A percentile compares a stretch with the other conserved stretches of the same genome.
Evolutionary conservation across 208 protist genomes (phyloP).

Genomic region (Trypanosoma platydactyli): DNA sequence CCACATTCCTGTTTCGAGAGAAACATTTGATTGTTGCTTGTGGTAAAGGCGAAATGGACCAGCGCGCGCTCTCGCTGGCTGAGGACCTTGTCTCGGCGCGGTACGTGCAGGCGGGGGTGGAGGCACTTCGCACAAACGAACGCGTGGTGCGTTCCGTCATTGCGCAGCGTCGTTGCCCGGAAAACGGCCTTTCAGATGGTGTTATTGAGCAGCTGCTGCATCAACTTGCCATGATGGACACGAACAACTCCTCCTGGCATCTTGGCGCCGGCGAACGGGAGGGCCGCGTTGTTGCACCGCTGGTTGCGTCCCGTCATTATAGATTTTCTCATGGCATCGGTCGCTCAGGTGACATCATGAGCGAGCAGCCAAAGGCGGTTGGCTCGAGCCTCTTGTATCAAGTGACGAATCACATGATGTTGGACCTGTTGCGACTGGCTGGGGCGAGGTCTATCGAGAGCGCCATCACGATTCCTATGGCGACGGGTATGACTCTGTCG

Average conservation of each 20-base stretch:
- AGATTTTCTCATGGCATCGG: slow-evolving; percentile 95
- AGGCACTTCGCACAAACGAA: slow-evolving; percentile 41
- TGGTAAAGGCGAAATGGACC: slow-evolving; percentile 41
- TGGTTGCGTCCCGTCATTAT: slow-evolving; percentile 90
- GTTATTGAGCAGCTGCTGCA: slow-evolving; percentile 89
- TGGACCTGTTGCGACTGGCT: slow-evolving; percentile 71
- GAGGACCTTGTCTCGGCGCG: slow-evolving; percentile 41
- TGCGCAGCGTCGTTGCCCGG: slow-evolving; percentile 87
- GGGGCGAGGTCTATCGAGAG: slow-evolving; percentile 45
- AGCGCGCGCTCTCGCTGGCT: slow-evolving; percentile 40
- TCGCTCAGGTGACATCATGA: slow-evolving; percentile 92
- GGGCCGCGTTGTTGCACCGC: slow-evolving; percentile 79
- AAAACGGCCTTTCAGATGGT: slow-evolving; percentile 84
- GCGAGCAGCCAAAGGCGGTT: slow-evolving; percentile 97
- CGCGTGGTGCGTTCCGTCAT: slow-evolving; percentile 56
- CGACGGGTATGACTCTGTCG: slow-evolving; percentile 95
- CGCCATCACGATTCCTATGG: slow-evolving; percentile 92
- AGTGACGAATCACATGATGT: slow-evolving; percentile 90
- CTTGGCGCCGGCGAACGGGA: slow-evolving; percentile 97
- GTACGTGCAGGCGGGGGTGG: slow-evolving; percentile 54
- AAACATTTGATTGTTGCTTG: neutral
- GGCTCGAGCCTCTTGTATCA: slow-evolving; percentile 94
- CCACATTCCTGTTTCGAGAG: too few relatives aligned
- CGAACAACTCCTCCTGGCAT: slow-evolving; percentile 87
- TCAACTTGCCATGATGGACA: slow-evolving; percentile 95